Evolutionary conservation across 2,329 filamentous ascomycete genomes (phyloP), one percentile per base, ranked within the genome.

Genomic region (Tolypocladium inflatum): DNA sequence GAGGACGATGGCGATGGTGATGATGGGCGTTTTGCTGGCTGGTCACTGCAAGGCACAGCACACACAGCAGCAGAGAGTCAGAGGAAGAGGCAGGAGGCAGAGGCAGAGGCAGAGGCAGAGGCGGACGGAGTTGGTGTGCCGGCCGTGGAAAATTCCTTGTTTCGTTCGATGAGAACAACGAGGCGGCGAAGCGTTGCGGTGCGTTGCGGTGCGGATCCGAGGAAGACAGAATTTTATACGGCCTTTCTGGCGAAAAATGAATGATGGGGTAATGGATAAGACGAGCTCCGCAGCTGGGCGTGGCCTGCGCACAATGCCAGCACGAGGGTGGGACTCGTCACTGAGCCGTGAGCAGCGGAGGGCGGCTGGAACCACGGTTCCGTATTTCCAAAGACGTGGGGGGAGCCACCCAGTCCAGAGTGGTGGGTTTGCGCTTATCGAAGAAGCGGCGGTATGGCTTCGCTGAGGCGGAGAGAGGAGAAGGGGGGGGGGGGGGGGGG

Each of bases 191-290:
- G 35, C 53, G 54, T 5, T 33, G 54, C 54, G 54, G 41, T 30
- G 35, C n/a, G 21, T 15, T 30, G 55, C 57, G 50, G 55, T 57
- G 57, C 52, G 57, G 62, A 50, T 19, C 23, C 45, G 59, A 67
- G 67, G 65, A 65, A 64, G 61, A 70, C 43, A 67, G 64, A 70
- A 65, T 66, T 69, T 70, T 70, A 65, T 67, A 68, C 62, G 65
- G 65, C 37, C 50, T 21, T 57, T 54, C 41, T 35, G 48, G 30
- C 15, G 35, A 41, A 55, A 63, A 66, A 64, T 64, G 62, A 63
- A 67, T 64, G 66, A 69, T 61, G 63, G 63, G 66, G 63, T 65
- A 64, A 67, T 64, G 63, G 62, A 61, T 61, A 65, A 59, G 60
- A 62, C 60, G 61, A 60, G 63, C 63, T 66, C 64, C 63, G 64